phyloP scores from a whole-genome alignment of 192 early-diverging fungal species.

The Coemansia sp. region DNA sequence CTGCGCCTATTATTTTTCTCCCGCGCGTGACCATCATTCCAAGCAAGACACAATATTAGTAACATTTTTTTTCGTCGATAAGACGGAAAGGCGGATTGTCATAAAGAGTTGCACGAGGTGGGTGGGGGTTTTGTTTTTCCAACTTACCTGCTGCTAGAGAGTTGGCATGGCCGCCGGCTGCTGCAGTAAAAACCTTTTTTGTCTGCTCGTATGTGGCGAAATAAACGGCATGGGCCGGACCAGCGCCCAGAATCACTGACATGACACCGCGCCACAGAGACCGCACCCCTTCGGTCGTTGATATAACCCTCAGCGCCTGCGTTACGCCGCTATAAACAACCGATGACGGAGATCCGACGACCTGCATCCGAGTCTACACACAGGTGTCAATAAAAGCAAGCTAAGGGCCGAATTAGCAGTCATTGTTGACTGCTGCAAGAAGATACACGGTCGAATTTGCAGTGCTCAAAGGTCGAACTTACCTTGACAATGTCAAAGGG shows the following conservation, averaged over 20 bases:
- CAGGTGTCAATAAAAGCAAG: background rate
- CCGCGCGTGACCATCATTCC: background rate
- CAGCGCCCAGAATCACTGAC: constrained; percentile 91
- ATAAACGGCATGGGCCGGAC: constrained; percentile 94
- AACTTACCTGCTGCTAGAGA: constrained; percentile 62
- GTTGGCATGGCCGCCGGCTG: constrained; percentile 54
- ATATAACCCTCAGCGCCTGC: constrained; percentile 70
- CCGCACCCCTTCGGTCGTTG: constrained; percentile 74
- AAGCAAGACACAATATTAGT: too few species aligned
- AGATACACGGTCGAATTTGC: too few species aligned
- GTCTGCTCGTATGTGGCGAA: constrained; percentile 95
- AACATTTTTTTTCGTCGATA: too few species aligned
- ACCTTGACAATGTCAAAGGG: constrained; percentile 96
- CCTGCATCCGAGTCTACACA: constrained; percentile 92
- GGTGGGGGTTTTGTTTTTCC: background rate
- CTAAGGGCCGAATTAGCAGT: too few species aligned
- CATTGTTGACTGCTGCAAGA: background rate
- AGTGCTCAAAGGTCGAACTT: background rate
- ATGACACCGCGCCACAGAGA: constrained; percentile 94
- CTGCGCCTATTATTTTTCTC: constrained; percentile 66
- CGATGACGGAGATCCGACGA: constrained; percentile 69
- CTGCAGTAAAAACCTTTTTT: constrained; percentile 72
- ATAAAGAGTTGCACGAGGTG: too few species aligned
- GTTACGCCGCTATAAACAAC: constrained; percentile 72
- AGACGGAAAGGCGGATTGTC: too few species aligned